Evolutionary conservation across 1,284 basidiomycete genomes (phyloP), one percentile per base, ranked within the genome.

Genomic region (Ceratobasidium sp.): DNA sequence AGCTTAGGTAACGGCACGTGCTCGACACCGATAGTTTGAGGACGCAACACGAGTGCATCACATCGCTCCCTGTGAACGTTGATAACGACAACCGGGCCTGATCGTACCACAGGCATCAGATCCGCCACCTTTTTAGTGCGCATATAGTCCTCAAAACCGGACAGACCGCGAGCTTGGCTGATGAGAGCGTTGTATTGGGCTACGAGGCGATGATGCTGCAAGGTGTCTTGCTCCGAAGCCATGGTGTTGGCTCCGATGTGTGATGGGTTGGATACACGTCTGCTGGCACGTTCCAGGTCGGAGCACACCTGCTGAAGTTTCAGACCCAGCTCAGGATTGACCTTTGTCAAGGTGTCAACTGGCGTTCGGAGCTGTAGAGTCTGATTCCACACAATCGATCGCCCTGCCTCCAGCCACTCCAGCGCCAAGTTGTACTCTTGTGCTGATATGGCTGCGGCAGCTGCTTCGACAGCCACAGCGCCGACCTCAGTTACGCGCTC

Each of bases 131-230:
- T 47, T 2, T n/a, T 59, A 14, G 71, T 52, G 6, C 23, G 30
- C 28, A 76, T 61, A 72, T 74, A 76, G 23, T 58, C 16, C n/a
- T 73, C 41, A 41, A 76, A 76, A 16, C 57, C 73, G 9, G 59
- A 43, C 6, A 62, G 5, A 38, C 32, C 18, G 3, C 73, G 73
- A 30, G 67, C 69, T 35, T 76, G 35, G 9, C 69, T 30, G 4
- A 76, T 16, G 1, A 70, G 62, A 21, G 23, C 9, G 47, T 74
- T 70, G 49, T 55, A 74, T 7, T 64, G 23, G 2, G 44, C 55
- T 9, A 73, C 69, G 4, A 72, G 23, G 1, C 43, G 64, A 14
- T 43, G 58, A 13, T 52, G 50, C 14, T 35, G 26, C 21, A 47
- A 64, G 11, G 23, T 32, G 7, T n/a, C 16, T n/a, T 35, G 21